Percentiles rank a stretch among this genome's conserved stretches.
Conservation (phyloP, 139 green algal genomes). For the Zygnema circumcarinatum region DNA sequence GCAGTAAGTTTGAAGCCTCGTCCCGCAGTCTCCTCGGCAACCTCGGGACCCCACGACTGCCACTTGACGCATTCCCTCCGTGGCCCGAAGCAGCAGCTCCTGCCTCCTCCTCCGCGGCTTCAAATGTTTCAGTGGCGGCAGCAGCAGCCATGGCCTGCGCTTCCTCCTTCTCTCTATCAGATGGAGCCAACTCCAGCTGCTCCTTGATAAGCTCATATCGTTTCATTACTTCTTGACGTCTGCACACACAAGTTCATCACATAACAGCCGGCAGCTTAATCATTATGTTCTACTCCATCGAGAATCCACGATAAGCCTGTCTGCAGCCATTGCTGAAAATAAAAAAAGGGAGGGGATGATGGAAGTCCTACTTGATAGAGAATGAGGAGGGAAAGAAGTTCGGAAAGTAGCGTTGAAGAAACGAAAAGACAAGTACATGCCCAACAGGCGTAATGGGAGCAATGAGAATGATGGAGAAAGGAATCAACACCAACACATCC, state of each 20-base stretch:
- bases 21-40: neutral
- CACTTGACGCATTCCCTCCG: neutral
- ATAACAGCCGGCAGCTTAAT: neutral
- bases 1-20: neutral
- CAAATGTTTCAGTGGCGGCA: slow-evolving; percentile 39
- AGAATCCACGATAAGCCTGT: neutral
- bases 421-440: slow-evolving; percentile 96
- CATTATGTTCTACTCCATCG: neutral
- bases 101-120: slow-evolving; percentile 34
- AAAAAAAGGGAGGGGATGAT: neutral
- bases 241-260: slow-evolving; percentile 40
- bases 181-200: slow-evolving; percentile 27
- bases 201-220: slow-evolving; percentile 39
- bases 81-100: neutral
- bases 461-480: slow-evolving; percentile 98
- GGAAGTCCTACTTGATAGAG: slow-evolving; percentile 57
- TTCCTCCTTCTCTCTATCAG: slow-evolving; percentile 39
- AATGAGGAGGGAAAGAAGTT: slow-evolving; percentile 97
- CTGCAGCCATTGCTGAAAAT: neutral
- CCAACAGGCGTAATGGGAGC: slow-evolving; percentile 93
- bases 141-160: slow-evolving; percentile 11
- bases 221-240: slow-evolving; percentile 55
- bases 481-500: slow-evolving; percentile 93
- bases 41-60: neutral
- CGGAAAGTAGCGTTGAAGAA: slow-evolving; percentile 97